phyloP scores from a whole-genome alignment of 345 rosid species.

The Populus deltoides region DNA sequence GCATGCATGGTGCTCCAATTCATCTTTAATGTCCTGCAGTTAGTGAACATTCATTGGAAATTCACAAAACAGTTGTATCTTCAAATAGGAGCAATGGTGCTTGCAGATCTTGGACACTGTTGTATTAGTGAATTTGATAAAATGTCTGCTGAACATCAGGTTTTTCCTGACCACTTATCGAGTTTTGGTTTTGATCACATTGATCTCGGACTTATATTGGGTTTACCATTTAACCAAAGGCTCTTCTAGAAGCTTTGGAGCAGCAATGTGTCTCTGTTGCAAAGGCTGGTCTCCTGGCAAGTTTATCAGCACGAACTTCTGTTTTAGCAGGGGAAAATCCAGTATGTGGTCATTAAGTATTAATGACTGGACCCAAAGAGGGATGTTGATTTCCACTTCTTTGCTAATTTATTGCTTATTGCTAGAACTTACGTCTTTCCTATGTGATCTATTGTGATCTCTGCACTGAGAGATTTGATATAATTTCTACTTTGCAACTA shows the following conservation, averaged over 20 bases:
- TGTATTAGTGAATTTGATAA: constrained; percentile 98
- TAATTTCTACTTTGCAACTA: not conserved
- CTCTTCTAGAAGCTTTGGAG: constrained; percentile 98
- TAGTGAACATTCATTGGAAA: not conserved
- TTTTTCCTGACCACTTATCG: constrained; percentile 24
- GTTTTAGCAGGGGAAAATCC: constrained; percentile 98
- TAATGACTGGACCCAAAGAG: constrained; percentile 61
- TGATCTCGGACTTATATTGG: constrained; percentile 26
- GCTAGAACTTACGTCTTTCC: constrained; percentile 66
- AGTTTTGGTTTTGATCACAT: constrained; percentile 13
- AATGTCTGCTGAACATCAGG: constrained; percentile 98
- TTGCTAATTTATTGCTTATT: constrained; percentile 88
- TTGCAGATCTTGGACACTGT: constrained; percentile 92
- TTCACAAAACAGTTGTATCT: constrained; percentile 17
- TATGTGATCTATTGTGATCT: constrained; percentile 50
- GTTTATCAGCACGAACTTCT: constrained; percentile 93
- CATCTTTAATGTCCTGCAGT: not conserved
- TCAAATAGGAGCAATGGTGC: constrained; percentile 93
- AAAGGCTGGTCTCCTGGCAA: constrained; percentile 96
- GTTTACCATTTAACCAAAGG: constrained; percentile 39
- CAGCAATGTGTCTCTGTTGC: constrained; percentile 98
- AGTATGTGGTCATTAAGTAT: constrained; percentile 98
- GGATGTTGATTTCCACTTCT: constrained; percentile 74
- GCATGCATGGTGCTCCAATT: not conserved
- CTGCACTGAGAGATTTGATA: not conserved